Percentiles rank a stretch among this genome's conserved stretches.
Evolutionary conservation across 768 basidiomycete species (phyloP).

Genomic region (Coprinopsis sp.): DNA sequence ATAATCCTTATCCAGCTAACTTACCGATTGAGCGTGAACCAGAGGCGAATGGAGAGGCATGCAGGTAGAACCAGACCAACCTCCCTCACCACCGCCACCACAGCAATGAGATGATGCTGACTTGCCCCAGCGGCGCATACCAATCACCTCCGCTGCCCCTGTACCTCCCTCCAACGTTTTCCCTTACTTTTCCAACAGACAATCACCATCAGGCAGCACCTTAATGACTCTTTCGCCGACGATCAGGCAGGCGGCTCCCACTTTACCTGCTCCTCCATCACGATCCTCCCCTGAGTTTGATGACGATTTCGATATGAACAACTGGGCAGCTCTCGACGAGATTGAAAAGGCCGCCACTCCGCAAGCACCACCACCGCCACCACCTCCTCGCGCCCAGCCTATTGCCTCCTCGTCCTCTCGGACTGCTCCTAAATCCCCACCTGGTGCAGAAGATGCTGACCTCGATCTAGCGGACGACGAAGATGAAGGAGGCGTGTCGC

Average conservation of each 20-base stretch:
- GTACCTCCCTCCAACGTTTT: constrained; percentile 11
- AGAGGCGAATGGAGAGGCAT: constrained; percentile 3
- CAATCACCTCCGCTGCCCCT: constrained; percentile 18
- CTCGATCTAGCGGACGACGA: neutral
- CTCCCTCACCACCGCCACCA: constrained; percentile 21
- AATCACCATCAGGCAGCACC: neutral
- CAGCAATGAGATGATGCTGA: constrained; percentile 37
- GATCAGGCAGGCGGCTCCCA: constrained; percentile 3
- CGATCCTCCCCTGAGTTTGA: constrained; percentile 2
- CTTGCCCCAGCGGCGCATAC: constrained; percentile 33
- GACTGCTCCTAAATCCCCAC: too few relatives aligned
- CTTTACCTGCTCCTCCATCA: neutral
- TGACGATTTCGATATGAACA: constrained; percentile 7
- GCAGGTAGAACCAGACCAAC: constrained; percentile 14
- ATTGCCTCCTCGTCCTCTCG: neutral
- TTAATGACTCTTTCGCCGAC: constrained; percentile 7
- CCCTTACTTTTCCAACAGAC: constrained; percentile 7
- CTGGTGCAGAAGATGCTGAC: neutral
- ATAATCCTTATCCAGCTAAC: constrained; percentile 8
- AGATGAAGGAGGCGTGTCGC: too few relatives aligned
- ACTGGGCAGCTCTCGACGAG: neutral
- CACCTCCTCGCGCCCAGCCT: neutral
- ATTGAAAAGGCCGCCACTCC: neutral
- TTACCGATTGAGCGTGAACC: constrained; percentile 20
- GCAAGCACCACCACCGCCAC: constrained; percentile 4